Evolutionary conservation across 176 grass and related monocot species (phyloP).

Genomic region (Carex littledalei): DNA sequence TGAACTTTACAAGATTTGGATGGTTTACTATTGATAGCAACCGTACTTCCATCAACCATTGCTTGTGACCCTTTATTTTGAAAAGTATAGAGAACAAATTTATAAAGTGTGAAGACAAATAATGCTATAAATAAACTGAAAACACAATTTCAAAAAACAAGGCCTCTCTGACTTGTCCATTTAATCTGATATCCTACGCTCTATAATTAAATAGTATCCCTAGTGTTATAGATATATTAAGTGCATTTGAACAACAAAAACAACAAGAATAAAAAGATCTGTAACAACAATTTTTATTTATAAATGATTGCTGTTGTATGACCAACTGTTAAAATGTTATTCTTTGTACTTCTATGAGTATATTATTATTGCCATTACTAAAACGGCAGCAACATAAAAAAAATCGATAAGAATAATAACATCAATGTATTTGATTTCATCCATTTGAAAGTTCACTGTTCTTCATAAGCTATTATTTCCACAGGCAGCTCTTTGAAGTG

Average conservation of each 20-base stretch:
- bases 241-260: neutral
- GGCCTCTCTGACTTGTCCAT: neutral
- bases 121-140: neutral
- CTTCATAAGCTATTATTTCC: neutral
- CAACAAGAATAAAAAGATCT: neutral
- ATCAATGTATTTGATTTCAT: neutral
- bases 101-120: neutral
- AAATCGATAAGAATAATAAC: neutral
- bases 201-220: neutral
- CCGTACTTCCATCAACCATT: slow-evolving; percentile 47
- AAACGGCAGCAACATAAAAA: neutral
- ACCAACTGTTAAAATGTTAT: neutral
- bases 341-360: neutral
- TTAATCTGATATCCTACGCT: too few species aligned
- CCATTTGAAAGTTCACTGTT: neutral
- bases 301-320: neutral
- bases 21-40: slow-evolving; percentile 39
- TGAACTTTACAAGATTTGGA: slow-evolving; percentile 41
- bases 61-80: slow-evolving; percentile 35
- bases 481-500: neutral
- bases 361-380: neutral
- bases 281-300: neutral
- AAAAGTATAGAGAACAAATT: neutral
- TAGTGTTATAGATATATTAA: neutral
- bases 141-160: neutral